Conservation (phyloP, 1,139 yeast species). For the Yamadazyma aaseri region DNA sequence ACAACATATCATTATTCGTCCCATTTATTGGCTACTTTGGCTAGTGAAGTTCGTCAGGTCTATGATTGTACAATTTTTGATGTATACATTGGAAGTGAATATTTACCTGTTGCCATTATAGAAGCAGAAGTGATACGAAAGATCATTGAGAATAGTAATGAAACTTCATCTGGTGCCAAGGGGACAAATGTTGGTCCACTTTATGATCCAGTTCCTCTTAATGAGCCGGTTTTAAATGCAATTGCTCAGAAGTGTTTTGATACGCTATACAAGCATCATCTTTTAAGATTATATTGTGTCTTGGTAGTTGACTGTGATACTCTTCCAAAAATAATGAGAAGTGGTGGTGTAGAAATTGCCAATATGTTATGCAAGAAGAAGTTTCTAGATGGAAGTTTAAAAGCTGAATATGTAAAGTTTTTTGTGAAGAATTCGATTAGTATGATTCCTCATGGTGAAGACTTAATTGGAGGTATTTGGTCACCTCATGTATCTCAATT, state of each 20-base stretch:
- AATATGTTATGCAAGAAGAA: constrained; percentile 86
- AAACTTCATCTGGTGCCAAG: constrained; percentile 1
- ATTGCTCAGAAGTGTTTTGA: constrained; percentile 76
- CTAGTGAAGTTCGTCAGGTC: constrained; percentile 76
- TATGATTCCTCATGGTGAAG: constrained; percentile 76
- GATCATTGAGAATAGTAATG: constrained; percentile 22
- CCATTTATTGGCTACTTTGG: constrained; percentile 78
- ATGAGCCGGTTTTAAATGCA: constrained; percentile 62
- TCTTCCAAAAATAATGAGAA: constrained; percentile 77
- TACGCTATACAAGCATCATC: constrained; percentile 66
- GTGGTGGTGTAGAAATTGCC: constrained; percentile 90
- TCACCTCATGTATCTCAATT: constrained; percentile 64
- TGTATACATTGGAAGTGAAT: constrained; percentile 78
- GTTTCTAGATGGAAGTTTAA: constrained; percentile 72
- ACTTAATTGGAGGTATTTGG: constrained; percentile 83
- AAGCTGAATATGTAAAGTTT: constrained; percentile 80
- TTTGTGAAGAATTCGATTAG: constrained; percentile 66
- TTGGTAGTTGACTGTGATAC: constrained; percentile 78
- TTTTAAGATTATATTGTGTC: constrained; percentile 78
- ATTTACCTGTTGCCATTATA: constrained; percentile 80
- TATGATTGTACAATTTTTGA: constrained; percentile 94
- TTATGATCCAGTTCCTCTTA: constrained; percentile 37
- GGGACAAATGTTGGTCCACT: constrained; percentile 9
- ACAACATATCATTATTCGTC: constrained; percentile 78
- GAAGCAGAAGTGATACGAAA: constrained; percentile 74